Evolutionary conservation across 768 basidiomycete genomes (phyloP).

Genomic region (Phylloporus sp.): DNA sequence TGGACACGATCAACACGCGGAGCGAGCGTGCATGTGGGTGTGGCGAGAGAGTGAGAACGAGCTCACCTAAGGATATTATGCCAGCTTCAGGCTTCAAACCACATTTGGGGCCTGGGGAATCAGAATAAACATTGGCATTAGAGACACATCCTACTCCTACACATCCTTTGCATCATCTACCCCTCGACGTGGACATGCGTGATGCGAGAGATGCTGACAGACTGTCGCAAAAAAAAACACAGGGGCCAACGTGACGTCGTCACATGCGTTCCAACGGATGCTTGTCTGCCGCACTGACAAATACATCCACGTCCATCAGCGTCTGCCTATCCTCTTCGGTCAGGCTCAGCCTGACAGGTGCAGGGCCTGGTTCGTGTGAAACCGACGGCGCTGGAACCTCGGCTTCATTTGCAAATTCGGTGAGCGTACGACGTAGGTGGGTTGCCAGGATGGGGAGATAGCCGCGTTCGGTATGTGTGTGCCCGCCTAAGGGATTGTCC

Average conservation of each 20-base stretch:
- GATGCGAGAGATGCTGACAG: not conserved
- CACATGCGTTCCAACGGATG: constrained; percentile 74
- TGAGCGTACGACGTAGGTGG: constrained; percentile 55
- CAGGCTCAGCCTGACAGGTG: constrained; percentile 12
- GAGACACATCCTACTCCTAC: not conserved
- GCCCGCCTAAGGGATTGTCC: constrained; percentile 56
- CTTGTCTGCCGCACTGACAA: constrained; percentile 67
- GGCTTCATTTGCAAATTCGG: constrained; percentile 27
- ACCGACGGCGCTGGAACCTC: constrained; percentile 21
- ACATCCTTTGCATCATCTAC: not conserved
- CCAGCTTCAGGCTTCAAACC: not conserved
- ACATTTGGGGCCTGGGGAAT: not conserved
- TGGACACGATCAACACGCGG: not conserved
- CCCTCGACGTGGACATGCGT: not conserved
- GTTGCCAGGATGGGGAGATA: constrained; percentile 75
- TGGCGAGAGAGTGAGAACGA: not conserved
- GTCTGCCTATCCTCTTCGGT: constrained; percentile 30
- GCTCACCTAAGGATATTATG: not conserved
- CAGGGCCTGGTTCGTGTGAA: constrained; percentile 19
- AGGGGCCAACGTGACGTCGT: not conserved
- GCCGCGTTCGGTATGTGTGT: constrained; percentile 93
- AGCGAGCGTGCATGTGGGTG: not conserved
- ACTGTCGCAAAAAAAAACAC: not conserved
- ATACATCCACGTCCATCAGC: constrained; percentile 46
- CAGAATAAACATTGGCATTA: not conserved